Evolutionary conservation across 73 alveolate species (phyloP).

Genomic region (Paramecium caudatum): DNA sequence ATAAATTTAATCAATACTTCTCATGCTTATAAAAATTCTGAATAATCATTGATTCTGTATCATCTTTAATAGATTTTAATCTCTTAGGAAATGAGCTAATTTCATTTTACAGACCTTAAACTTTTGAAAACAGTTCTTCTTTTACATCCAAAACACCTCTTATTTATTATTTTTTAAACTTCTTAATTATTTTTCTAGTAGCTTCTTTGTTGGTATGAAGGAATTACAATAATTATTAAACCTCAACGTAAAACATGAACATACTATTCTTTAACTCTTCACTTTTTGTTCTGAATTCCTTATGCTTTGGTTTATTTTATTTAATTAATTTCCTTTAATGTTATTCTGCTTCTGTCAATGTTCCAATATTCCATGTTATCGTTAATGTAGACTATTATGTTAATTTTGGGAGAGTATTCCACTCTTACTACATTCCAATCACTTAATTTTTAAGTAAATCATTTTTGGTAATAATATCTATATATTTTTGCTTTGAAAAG

Average conservation of each 20-base stretch:
- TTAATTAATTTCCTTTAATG: conserved; percentile 21
- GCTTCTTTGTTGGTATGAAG: conserved; percentile 17
- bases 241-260: conserved; percentile 27
- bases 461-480: not conserved
- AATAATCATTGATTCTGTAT: conserved; percentile 24
- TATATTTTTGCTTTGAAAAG: not conserved
- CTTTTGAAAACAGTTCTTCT: not conserved
- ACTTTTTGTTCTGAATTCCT: not conserved
- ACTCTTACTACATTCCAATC: not conserved
- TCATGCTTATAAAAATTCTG: conserved; percentile 48
- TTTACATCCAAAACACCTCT: conserved; percentile 8
- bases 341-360: not conserved
- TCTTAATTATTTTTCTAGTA: conserved; percentile 47
- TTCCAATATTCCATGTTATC: conserved; percentile 38
- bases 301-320: conserved; percentile 36
- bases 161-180: conserved; percentile 17
- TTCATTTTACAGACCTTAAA: not conserved
- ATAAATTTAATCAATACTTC: conserved; percentile 6
- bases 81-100: not conserved
- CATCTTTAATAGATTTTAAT: conserved; percentile 5
- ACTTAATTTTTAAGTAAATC: not conserved
- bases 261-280: not conserved
- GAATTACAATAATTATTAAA: conserved; percentile 1
- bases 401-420: not conserved
- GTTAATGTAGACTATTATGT: not conserved